Evolutionary conservation across 1,284 basidiomycete species (phyloP).

Genomic region (Puccinia novopanici): DNA sequence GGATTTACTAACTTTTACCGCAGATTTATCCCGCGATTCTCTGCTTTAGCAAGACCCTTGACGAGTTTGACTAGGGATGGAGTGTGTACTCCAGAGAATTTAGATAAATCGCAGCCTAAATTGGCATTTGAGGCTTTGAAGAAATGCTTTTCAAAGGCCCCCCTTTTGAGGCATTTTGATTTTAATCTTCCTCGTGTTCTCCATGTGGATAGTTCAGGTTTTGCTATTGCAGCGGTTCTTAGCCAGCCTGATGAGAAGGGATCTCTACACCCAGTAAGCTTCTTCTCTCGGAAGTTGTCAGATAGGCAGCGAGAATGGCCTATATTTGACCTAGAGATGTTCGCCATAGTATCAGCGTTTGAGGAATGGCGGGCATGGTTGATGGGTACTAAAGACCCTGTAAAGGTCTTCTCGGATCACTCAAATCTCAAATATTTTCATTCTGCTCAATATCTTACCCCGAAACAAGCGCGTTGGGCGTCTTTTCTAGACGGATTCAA

Average conservation of each 20-base stretch:
- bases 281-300: constrained; percentile 22
- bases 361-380: background rate
- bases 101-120: background rate
- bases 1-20: constrained; percentile 18
- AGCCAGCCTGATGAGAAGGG: background rate
- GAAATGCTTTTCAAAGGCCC: background rate
- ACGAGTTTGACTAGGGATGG: background rate
- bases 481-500: background rate
- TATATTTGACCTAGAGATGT: constrained; percentile 25
- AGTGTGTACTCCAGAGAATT: background rate
- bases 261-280: background rate
- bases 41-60: background rate
- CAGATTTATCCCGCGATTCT: constrained; percentile 26
- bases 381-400: too few relatives aligned
- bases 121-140: background rate
- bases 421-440: constrained; percentile 15
- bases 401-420: constrained; percentile 13
- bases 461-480: constrained; percentile 14
- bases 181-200: background rate
- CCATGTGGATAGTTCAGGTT: constrained; percentile 28
- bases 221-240: constrained; percentile 6
- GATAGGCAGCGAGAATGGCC: background rate
- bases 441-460: background rate
- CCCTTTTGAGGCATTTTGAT: constrained; percentile 8
- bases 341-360: background rate